A percentile compares a stretch with the other conserved stretches of the same genome.
Evolutionary conservation across 2,329 filamentous ascomycete species (phyloP).

Genomic region (Lachnellula arida): DNA sequence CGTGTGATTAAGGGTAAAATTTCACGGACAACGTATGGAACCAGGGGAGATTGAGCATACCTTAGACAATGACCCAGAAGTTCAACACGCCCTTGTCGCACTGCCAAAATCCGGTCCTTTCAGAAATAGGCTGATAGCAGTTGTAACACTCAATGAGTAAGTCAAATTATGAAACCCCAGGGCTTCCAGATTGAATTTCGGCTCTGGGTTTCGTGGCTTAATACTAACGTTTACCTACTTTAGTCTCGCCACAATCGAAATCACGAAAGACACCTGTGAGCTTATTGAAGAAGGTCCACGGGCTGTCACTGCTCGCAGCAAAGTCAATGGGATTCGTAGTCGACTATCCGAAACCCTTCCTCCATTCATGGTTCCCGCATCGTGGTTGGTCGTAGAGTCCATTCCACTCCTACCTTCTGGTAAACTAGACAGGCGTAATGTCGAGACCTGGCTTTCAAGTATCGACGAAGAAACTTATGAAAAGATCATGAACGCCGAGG

Average conservation of each 20-base stretch:
- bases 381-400: conserved; percentile 28
- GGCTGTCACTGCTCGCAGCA: not conserved
- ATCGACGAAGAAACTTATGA: conserved; percentile 8
- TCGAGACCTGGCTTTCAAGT: conserved; percentile 23
- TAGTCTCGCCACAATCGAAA: conserved; percentile 48
- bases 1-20: conserved; percentile 44
- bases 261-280: conserved; percentile 60
- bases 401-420: conserved; percentile 32
- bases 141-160: conserved; percentile 51
- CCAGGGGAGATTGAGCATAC: conserved; percentile 46
- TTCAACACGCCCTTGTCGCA: conserved; percentile 42
- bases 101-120: conserved; percentile 44
- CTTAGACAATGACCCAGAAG: conserved; percentile 32
- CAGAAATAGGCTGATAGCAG: conserved; percentile 45
- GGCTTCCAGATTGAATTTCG: not conserved
- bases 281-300: conserved; percentile 34
- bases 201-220: not conserved
- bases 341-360: conserved; percentile 31
- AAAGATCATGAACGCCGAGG: not conserved
- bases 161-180: not conserved
- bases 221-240: not conserved
- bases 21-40: conserved; percentile 62
- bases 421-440: conserved; percentile 35
- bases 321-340: conserved; percentile 3
- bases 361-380: conserved; percentile 33